Base-by-base conservation (phyloP, 2,329 filamentous ascomycete species). In the Trichoderma sp. region DNA sequence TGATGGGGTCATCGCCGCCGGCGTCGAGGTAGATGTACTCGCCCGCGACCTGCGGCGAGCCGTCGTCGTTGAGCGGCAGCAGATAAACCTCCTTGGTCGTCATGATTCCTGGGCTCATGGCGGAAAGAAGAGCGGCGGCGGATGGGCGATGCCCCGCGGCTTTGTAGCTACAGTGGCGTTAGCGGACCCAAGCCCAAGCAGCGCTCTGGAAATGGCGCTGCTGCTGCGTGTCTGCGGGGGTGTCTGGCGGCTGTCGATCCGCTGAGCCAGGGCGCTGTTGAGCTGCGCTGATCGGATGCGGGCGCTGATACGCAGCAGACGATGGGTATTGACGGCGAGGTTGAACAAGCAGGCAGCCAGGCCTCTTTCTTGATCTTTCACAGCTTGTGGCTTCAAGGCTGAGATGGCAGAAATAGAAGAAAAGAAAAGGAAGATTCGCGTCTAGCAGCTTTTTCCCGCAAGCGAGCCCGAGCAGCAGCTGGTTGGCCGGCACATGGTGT, bases 21-120 rank as follows among this genome's bases (percentile, higher is more conserved):
- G 96, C 90, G 0, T 94, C 91, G 55, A 99, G 85, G 80, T 97
- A 97, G 76, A 98, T 92, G 84, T 97, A 99, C 74, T 92, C 90
- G 76, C 94, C 92, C 31, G 92, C 87, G 60, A 99, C 89, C 79
- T 96, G 90, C 43, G 96, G 96, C 74, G 93, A 94, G 75, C 96
- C 96, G 81, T 95, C 88, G 81, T 99, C 95, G 78, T 93, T 96
- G 81, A 99, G 88, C 73, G 92, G 92, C 72, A 99, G 87, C 76
- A 97, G 84, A 83, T 97, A 97, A 72, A 97, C 89, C 81, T 93
- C 87, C 78, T 84, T 88, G 75, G 88, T 89, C 75, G 85, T 85
- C 82, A 90, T 88, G 72, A 84, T 90, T 80, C 82, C 82, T 71
- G 87, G 87, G 75, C 84, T 83, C 87, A 90, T 89, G 78, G 73